Evolutionary conservation across 345 rosid species (phyloP).

Genomic region (Capsella bursapastoris): DNA sequence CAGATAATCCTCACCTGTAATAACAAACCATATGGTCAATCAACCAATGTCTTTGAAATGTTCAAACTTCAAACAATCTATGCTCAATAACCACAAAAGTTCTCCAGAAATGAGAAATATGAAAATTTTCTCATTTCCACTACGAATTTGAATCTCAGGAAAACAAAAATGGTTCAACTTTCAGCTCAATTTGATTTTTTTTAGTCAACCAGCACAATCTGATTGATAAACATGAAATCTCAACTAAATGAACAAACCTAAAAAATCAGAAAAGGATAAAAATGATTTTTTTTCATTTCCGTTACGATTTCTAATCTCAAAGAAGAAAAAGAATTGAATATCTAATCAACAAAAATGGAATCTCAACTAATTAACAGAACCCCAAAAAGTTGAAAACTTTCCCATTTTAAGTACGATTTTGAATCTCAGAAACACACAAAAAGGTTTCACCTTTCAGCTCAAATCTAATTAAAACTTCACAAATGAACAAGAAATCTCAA

Average conservation of each 20-base stretch:
- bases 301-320: not conserved
- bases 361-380: constrained; percentile 6
- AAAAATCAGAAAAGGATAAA: not conserved
- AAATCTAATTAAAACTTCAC: not conserved
- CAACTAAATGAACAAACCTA: constrained; percentile 4
- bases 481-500: constrained; percentile 4
- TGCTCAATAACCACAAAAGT: not conserved
- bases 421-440: constrained; percentile 6
- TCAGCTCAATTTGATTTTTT: not conserved
- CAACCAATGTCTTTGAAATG: not conserved
- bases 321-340: not conserved
- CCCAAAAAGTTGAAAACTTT: not conserved
- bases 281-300: no score
- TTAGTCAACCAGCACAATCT: not conserved
- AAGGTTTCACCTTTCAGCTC: not conserved
- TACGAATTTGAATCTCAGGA: not conserved
- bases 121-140: not conserved
- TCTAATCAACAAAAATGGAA: not conserved
- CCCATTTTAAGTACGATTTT: not conserved
- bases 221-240: not conserved
- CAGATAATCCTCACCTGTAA: constrained; percentile 73
- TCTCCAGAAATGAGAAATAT: not conserved
- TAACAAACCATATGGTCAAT: constrained; percentile 12
- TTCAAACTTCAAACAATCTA: constrained; percentile 1
- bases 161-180: not conserved